Percentiles rank a stretch among this genome's conserved stretches.
Conservation (phyloP, 2,329 filamentous ascomycete genomes). For the Sporothrix sp. region DNA sequence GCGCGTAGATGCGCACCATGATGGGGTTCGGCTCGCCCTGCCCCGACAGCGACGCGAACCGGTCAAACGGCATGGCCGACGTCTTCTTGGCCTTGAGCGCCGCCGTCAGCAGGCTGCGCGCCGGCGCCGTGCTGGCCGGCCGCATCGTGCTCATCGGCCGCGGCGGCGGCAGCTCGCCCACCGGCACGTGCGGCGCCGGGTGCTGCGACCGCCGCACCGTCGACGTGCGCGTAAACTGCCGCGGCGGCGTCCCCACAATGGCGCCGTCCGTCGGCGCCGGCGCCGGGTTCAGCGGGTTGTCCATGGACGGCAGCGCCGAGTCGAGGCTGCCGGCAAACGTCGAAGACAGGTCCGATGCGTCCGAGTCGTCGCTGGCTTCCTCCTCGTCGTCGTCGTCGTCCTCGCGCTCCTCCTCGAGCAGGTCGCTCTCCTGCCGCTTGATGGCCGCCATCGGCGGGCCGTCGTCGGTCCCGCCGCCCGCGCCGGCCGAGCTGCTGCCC, state of each 20-base stretch:
- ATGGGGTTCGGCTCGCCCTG: conserved; percentile 70
- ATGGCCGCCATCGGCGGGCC: conserved; percentile 16
- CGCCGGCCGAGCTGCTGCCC: not conserved
- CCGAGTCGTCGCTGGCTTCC: conserved; percentile 45
- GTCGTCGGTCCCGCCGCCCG: not conserved
- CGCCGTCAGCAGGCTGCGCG: conserved; percentile 61
- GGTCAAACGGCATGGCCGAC: conserved; percentile 61
- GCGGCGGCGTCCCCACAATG: conserved; percentile 50
- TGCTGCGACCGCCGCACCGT: conserved; percentile 54
- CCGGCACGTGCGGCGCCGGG: conserved; percentile 43
- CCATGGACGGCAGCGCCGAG: conserved; percentile 50
- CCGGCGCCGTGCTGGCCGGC: conserved; percentile 57
- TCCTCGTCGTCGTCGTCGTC: conserved; percentile 25
- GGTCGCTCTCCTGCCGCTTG: conserved; percentile 38
- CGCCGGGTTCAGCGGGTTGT: conserved; percentile 42
- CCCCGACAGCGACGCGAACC: conserved; percentile 65
- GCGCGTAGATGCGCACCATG: conserved; percentile 66
- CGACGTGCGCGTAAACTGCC: conserved; percentile 50
- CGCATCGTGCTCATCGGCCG: conserved; percentile 55
- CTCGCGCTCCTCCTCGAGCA: conserved; percentile 34
- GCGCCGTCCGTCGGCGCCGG: conserved; percentile 40
- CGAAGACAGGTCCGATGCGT: conserved; percentile 52
- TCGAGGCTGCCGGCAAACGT: conserved; percentile 60
- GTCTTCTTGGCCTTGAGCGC: conserved; percentile 65
- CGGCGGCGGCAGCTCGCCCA: conserved; percentile 61